A percentile compares a stretch with the other conserved stretches of the same genome.
Evolutionary conservation across 768 basidiomycete species (phyloP).

Genomic region (Lactarius sanguifluus): DNA sequence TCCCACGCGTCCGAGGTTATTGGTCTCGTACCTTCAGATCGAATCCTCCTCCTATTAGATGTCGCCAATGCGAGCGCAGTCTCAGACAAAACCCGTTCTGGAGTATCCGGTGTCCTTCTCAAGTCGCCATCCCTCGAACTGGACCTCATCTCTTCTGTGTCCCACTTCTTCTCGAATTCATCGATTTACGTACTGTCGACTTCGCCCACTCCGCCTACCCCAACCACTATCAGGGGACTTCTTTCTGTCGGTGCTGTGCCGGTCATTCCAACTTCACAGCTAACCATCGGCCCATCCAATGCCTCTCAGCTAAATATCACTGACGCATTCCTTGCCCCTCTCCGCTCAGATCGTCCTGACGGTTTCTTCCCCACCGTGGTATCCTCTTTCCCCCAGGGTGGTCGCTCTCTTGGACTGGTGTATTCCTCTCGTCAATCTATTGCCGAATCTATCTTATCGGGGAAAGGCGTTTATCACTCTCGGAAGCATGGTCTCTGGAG

Average conservation of each 20-base stretch:
- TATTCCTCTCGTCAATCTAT: conserved; percentile 91
- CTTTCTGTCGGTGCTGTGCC: conserved; percentile 57
- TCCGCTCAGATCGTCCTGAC: conserved; percentile 85
- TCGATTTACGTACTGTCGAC: conserved; percentile 61
- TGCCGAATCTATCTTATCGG: conserved; percentile 80
- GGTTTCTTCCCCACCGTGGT: conserved; percentile 93
- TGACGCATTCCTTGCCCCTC: conserved; percentile 81
- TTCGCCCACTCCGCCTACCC: conserved; percentile 52
- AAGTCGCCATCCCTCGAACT: conserved; percentile 71
- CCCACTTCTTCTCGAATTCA: conserved; percentile 66
- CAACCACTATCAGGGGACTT: conserved; percentile 60
- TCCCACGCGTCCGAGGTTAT: conserved; percentile 66
- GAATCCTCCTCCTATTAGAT: conserved; percentile 76
- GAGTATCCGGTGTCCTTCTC: conserved; percentile 76
- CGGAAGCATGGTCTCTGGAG: conserved; percentile 95
- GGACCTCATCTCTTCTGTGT: conserved; percentile 75
- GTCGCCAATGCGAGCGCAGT: conserved; percentile 71
- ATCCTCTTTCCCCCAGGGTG: conserved; percentile 62
- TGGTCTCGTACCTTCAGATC: conserved; percentile 63
- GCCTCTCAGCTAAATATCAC: conserved; percentile 64
- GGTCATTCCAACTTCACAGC: conserved; percentile 69
- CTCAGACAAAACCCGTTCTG: conserved; percentile 68
- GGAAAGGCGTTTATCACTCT: conserved; percentile 94
- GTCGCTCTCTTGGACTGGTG: conserved; percentile 84
- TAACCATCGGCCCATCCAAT: conserved; percentile 59